Conservation (phyloP, 2,329 filamentous ascomycete genomes). For the Magnaporthales sp. region DNA sequence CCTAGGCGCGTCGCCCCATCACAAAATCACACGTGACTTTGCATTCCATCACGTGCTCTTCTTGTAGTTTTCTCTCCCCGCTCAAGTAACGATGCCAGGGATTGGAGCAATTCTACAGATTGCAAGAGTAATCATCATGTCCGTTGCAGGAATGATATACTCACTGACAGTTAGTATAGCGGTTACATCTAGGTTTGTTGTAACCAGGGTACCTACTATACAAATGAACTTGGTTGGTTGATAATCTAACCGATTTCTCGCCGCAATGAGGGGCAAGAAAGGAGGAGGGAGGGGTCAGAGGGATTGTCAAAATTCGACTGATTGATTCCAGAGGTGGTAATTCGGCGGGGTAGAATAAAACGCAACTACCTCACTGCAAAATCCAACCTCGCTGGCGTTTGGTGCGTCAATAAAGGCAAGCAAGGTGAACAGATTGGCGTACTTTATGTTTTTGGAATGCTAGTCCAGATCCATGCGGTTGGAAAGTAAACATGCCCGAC, state of each 20-base stretch:
- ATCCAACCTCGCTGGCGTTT: background rate
- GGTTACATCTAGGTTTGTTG: no score
- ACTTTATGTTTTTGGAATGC: no score
- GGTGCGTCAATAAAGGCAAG: background rate
- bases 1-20: background rate
- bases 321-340: background rate
- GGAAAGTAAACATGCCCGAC: background rate
- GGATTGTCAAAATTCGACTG: background rate
- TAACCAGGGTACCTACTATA: background rate
- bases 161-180: background rate
- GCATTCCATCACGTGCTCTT: background rate
- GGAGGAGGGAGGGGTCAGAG: background rate
- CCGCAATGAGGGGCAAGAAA: background rate
- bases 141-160: background rate
- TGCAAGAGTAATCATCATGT: background rate
- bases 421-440: background rate
- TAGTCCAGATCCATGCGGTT: no score
- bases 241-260: background rate
- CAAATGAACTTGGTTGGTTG: background rate
- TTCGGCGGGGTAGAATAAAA: background rate
- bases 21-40: background rate
- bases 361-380: background rate
- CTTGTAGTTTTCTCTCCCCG: background rate
- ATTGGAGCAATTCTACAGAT: background rate
- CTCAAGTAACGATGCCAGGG: background rate